Evolutionary conservation across 2,329 filamentous ascomycete genomes (phyloP), one percentile per base, ranked within the genome.

Genomic region (Fusarium sp.): DNA sequence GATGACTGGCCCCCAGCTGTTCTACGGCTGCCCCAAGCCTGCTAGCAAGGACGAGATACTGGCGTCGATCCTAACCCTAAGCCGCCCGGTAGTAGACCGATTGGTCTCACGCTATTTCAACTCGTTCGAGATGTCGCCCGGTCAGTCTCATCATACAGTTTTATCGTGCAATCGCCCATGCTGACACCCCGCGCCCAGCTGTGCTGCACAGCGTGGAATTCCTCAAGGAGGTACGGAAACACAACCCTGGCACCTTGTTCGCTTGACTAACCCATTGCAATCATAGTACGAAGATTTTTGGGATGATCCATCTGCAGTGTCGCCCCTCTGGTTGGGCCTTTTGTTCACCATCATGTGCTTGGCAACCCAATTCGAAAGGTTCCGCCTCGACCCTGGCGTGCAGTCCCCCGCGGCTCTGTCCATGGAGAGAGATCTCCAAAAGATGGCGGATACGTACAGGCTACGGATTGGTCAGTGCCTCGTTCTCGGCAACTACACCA

Each of bases 271-370:
- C 21, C 21, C 4, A 1, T 38, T 7, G 4, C 25, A 1, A 19
- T 1, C 4, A 14, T 5, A 84, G 81, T 87, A 87, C 60, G 79
- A 83, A 7, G 74, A 73, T 1, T 87, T 86, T 60, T 87, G 85
- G 84, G 63, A 78, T 12, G 70, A 82, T 16, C 83, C 83, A 7
- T 62, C 73, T 5, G 72, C 70, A 0, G 79, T 78, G 4, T 79
- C 84, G 0, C 76, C 82, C 7, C 81, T 83, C 63, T 87, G 85
- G 85, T 58, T 87, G 16, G 85, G 83, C 3, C 78, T 86, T 4
- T 70, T 87, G 1, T 87, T 84, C 72, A 80, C 79, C 10, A 85
- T 87, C 8, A 76, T 87, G 48, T 82, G 82, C 56, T 77, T 86
- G 11, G 80, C 84, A 3, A 70, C 75, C 10, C 63, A 74, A 5